Evolutionary conservation across 345 rosid genomes (phyloP).

Genomic region (Boechera stricta): DNA sequence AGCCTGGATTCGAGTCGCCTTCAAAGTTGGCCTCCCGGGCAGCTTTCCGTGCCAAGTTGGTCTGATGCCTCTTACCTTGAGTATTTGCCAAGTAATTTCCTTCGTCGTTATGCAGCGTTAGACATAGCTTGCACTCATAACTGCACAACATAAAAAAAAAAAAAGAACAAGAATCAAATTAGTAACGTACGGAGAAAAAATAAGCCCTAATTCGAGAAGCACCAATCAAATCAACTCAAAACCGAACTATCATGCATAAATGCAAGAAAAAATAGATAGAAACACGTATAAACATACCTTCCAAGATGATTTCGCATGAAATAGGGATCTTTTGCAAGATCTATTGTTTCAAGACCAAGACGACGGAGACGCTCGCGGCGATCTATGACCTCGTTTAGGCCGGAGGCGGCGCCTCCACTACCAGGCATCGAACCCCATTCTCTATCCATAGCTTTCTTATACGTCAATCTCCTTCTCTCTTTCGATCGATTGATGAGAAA

Average conservation of each 20-base stretch:
- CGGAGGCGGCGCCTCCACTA: conserved; percentile 95
- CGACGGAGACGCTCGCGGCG: conserved; percentile 98
- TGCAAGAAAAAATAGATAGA: too few species aligned
- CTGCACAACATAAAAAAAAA: too few species aligned
- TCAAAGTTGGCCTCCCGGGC: conserved; percentile 76
- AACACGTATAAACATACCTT: conserved; percentile 36
- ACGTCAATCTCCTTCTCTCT: too few species aligned
- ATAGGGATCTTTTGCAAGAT: conserved; percentile 97
- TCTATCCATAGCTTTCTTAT: not conserved
- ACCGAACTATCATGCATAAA: too few species aligned
- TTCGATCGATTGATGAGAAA: too few species aligned
- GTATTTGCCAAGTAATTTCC: conserved; percentile 97
- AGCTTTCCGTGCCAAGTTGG: conserved; percentile 93
- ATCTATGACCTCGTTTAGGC: conserved; percentile 93
- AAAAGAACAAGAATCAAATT: too few species aligned
- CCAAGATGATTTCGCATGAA: conserved; percentile 98
- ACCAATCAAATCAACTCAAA: too few species aligned
- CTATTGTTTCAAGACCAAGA: conserved; percentile 94
- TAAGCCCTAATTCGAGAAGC: too few species aligned
- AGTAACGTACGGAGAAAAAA: too few species aligned
- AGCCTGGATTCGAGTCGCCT: too few species aligned
- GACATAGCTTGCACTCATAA: conserved; percentile 88
- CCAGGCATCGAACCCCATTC: conserved; percentile 55
- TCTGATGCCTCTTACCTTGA: conserved; percentile 95
- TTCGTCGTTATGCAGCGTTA: conserved; percentile 96